A percentile compares a stretch with the other conserved stretches of the same genome.
Conservation (phyloP, 202 grass and related monocot genomes). For the Sporobolus alterniflorus region DNA sequence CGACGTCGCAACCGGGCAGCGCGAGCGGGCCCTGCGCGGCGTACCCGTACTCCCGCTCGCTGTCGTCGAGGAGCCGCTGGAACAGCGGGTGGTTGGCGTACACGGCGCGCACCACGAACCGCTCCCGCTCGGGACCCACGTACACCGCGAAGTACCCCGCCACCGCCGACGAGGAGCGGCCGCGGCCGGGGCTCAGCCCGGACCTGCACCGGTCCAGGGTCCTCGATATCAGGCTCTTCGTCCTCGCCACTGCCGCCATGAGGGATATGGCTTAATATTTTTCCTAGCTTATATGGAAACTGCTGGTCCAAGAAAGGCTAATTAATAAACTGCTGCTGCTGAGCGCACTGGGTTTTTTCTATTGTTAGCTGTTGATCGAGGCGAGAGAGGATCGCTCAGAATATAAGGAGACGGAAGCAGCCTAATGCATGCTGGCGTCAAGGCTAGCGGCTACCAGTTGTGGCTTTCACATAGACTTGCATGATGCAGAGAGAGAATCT, state of each 20-base stretch:
- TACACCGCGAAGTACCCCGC: conserved; percentile 75
- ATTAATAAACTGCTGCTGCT: neutral
- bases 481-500: neutral
- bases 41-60: conserved; percentile 69
- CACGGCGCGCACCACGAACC: conserved; percentile 64
- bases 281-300: neutral
- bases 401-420: neutral
- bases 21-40: conserved; percentile 56
- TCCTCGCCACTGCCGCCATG: neutral
- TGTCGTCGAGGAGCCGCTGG: conserved; percentile 70
- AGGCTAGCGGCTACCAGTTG: neutral
- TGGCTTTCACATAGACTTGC: neutral
- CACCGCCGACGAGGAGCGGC: neutral
- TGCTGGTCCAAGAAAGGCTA: neutral
- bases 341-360: too few relatives aligned
- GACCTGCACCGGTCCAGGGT: conserved; percentile 49
- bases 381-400: neutral
- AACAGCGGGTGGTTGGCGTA: conserved; percentile 68
- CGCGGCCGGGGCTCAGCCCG: neutral
- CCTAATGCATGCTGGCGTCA: neutral
- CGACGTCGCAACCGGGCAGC: conserved; percentile 62
- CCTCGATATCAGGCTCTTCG: conserved; percentile 49
- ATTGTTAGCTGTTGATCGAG: neutral
- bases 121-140: conserved; percentile 62
- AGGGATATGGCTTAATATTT: neutral